phyloP scores from a whole-genome alignment of 495 filamentous ascomycete genomes.

The Lasiosphaeria miniovina region DNA sequence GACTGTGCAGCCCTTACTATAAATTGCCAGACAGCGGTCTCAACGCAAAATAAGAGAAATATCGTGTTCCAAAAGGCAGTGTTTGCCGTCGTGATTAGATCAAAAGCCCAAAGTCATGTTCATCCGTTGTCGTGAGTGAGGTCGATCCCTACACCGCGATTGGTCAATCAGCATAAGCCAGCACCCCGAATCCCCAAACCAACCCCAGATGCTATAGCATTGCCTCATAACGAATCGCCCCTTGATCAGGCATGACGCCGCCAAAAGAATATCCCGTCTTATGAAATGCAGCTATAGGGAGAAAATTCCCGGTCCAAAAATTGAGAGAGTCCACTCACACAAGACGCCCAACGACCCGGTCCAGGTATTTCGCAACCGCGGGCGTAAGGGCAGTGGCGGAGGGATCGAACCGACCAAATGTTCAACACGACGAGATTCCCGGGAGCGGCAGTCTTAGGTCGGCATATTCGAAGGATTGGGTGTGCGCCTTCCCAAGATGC shows the following conservation, averaged over 20 bases:
- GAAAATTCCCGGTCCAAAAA: constrained; percentile 13
- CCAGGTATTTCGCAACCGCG: neutral
- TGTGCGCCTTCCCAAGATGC: neutral
- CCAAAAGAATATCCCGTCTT: neutral
- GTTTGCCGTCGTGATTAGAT: neutral
- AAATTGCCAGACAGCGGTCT: neutral
- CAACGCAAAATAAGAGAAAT: neutral
- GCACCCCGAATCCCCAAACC: neutral
- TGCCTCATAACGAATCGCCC: constrained; percentile 12
- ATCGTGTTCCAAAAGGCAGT: neutral
- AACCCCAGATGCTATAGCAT: constrained; percentile 21
- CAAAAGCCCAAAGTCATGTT: constrained; percentile 7
- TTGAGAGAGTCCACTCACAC: constrained; percentile 3
- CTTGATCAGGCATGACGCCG: constrained; percentile 10
- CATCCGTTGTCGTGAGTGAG: neutral
- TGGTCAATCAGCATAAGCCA: constrained; percentile 14
- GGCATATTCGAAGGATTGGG: constrained; percentile 11
- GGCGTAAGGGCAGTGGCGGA: neutral
- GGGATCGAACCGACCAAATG: neutral
- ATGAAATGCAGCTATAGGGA: constrained; percentile 14
- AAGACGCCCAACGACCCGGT: neutral
- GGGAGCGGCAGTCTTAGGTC: neutral
- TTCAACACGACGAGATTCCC: neutral
- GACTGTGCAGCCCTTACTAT: too few species aligned
- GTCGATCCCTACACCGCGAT: constrained; percentile 8